Base-by-base conservation (phyloP, 2,329 filamentous ascomycete genomes). In the Neoascochyta sp. region DNA sequence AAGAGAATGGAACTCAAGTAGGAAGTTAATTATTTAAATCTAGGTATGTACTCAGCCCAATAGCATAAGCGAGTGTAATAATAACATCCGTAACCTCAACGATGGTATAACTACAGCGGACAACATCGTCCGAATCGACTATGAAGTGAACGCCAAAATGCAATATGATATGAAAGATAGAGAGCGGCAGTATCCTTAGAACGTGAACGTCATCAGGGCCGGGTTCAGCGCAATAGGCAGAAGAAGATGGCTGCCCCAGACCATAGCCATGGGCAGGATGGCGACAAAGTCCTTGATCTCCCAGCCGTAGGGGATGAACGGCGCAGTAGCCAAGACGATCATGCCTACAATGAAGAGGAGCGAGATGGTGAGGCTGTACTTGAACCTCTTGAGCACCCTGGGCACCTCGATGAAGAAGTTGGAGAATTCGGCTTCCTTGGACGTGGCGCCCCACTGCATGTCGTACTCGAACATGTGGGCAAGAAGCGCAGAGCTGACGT, bases 341-440 rank as follows among this genome's bases (percentile, higher is more conserved):
- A 86, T 83, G 47, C 63, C 74, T 12, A 64, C 63, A 34, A 83
- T 78, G 43, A 74, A 73, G 20, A 76, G 13, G 12, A 77, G 52
- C 4, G 80, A 71, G 47, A 86, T 80, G 22, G 76, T 48, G 60
- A 87, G 83, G 32, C 73, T 81, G 62, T 75, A 83, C 67, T 82
- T 86, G 71, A 88, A 88, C 63, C 77, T 80, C 66, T 81, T 83
- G 32, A 89, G 62, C 27, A 90, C 82, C 60, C 83, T 86, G 24
- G 84, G 83, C 12, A 88, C 76, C 59, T 89, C 85, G 39, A 86
- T 85, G 66, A 88, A 89, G 65, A 90, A 90, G 65, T 87, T 86
- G 26, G 81, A 83, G 57, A 83, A 82, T 54, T 87, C 82, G 29
- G 78, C 79, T 67, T 92, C 86, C 66, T 92, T 92, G 27, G 80